These are phyloP conservation scores for Hypocreales sp. DNA, from an alignment of 2,329 filamentous ascomycete species.

Conservation along the genomic window DNA sequence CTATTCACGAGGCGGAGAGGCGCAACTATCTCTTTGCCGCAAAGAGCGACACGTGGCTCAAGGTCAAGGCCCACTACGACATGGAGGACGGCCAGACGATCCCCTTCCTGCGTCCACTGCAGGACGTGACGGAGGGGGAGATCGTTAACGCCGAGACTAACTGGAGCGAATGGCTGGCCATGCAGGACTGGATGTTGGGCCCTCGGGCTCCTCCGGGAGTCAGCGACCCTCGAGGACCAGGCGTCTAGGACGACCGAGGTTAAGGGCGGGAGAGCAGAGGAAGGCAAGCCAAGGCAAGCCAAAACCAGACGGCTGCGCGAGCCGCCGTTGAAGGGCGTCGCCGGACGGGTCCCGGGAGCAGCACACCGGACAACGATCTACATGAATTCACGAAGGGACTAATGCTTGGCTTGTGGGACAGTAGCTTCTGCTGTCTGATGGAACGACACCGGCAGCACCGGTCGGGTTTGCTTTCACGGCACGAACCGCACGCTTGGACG, in stretches of 20 bases:
- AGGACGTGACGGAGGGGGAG: constrained; percentile 60
- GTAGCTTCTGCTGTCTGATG: no score
- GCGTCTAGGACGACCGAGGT: constrained; percentile 1
- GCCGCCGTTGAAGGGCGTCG: no score
- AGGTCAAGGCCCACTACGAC: constrained; percentile 83
- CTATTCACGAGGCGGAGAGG: constrained; percentile 75
- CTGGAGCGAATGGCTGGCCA: constrained; percentile 91
- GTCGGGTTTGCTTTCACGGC: no score
- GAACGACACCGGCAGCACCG: no score
- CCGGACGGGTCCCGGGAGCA: no score
- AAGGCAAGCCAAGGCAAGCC: background rate
- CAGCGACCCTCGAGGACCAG: constrained; percentile 7
- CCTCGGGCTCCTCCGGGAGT: constrained; percentile 46
- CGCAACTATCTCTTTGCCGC: constrained; percentile 91
- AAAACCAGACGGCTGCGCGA: no score
- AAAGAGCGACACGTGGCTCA: constrained; percentile 81
- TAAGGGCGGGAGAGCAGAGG: background rate
- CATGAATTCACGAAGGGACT: no score
- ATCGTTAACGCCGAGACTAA: constrained; percentile 66
- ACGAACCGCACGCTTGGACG: no score
- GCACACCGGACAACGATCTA: no score
- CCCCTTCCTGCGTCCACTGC: constrained; percentile 76
- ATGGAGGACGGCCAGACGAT: constrained; percentile 69
- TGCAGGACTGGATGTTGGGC: constrained; percentile 99
- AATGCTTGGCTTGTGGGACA: no score